phyloP scores from a whole-genome alignment of 1,139 yeast genomes.

The Scheffersomyces quercinus region DNA sequence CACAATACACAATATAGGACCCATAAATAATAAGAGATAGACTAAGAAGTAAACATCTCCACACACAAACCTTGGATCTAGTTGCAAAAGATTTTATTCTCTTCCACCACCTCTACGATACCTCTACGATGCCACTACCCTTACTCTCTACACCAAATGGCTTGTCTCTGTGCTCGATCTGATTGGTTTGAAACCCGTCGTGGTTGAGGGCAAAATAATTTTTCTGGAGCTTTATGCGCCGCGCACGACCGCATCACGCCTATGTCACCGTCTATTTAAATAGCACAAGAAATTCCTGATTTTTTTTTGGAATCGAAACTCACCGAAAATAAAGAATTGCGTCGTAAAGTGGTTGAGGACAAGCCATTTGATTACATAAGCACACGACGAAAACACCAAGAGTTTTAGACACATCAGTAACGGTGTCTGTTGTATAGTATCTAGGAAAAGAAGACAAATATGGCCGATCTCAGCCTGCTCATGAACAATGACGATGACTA shows the following conservation, averaged over 20 bases:
- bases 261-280: slow-evolving; percentile 8
- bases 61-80: too few species aligned
- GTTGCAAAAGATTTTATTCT: too few species aligned
- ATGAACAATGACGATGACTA: slow-evolving; percentile 20
- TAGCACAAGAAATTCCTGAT: slow-evolving; percentile 9
- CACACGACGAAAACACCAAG: background rate
- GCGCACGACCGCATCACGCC: slow-evolving; percentile 9
- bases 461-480: slow-evolving; percentile 19
- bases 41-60: too few species aligned
- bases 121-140: too few species aligned
- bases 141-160: too few species aligned
- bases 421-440: background rate
- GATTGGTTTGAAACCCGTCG: too few species aligned
- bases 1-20: too few species aligned
- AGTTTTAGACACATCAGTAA: background rate
- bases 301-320: background rate
- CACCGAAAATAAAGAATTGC: too few species aligned
- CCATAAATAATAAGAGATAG: too few species aligned
- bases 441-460: slow-evolving; percentile 1
- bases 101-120: too few species aligned
- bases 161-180: too few species aligned
- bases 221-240: background rate
- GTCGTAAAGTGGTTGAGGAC: background rate
- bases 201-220: too few species aligned
- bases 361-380: slow-evolving; percentile 5